phyloP scores from a whole-genome alignment of 768 basidiomycete species.

The Tricholoma saponaceum region DNA sequence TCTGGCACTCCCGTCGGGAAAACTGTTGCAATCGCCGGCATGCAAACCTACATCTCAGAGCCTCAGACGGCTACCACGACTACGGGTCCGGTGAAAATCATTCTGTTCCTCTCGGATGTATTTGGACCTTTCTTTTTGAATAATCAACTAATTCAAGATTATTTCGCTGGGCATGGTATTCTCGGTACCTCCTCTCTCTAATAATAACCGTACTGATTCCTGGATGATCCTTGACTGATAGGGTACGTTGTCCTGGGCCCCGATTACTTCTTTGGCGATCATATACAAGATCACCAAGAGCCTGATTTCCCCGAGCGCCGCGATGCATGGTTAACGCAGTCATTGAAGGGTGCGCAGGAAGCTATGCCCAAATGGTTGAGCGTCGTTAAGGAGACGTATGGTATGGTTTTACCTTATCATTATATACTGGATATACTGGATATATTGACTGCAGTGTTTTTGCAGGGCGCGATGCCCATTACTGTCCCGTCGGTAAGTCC shows the following conservation, averaged over 20 bases:
- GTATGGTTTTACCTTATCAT: no score
- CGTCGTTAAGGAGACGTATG: no score
- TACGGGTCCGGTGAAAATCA: slow-evolving; percentile 33
- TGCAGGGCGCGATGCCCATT: slow-evolving; percentile 32
- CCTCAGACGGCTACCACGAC: slow-evolving; percentile 22
- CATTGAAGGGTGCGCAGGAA: not conserved
- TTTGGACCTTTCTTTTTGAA: slow-evolving; percentile 58
- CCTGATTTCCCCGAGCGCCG: not conserved
- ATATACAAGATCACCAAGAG: slow-evolving; percentile 37
- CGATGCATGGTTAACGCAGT: not conserved
- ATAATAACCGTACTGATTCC: no score
- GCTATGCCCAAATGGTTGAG: no score
- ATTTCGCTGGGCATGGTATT: slow-evolving; percentile 55
- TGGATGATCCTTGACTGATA: not conserved
- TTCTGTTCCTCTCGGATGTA: slow-evolving; percentile 58
- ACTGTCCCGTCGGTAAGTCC: slow-evolving; percentile 41
- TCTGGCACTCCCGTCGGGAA: slow-evolving; percentile 43
- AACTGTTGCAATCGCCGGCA: slow-evolving; percentile 33
- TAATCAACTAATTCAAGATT: slow-evolving; percentile 44
- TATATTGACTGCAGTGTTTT: no score
- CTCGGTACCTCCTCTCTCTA: not conserved
- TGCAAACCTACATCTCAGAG: slow-evolving; percentile 53
- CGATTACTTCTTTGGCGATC: slow-evolving; percentile 64
- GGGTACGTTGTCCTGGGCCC: slow-evolving; percentile 40
- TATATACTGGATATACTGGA: no score